Percentiles rank a stretch among this genome's conserved stretches.
Evolutionary conservation across 2,329 filamentous ascomycete genomes (phyloP).

Genomic region (Arthroderma uncinatum): DNA sequence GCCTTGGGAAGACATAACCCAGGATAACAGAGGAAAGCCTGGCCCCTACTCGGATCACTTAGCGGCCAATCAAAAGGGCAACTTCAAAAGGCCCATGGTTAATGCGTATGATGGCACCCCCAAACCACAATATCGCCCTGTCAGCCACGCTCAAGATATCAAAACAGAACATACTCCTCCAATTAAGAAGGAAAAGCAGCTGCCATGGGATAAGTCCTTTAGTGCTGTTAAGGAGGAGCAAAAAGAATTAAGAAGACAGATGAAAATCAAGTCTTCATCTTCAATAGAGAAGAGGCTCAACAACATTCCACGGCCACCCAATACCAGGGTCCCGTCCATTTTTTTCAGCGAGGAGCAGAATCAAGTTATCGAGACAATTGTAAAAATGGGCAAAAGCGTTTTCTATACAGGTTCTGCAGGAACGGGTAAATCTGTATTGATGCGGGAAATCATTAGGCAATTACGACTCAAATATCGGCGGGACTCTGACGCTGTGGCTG

Average conservation of each 20-base stretch:
- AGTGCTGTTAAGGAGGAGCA: conserved; percentile 68
- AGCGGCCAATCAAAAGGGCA: not conserved
- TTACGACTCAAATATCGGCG: conserved; percentile 63
- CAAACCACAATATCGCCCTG: not conserved
- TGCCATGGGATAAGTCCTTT: conserved; percentile 58
- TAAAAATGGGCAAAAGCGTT: conserved; percentile 70
- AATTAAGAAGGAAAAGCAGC: conserved; percentile 25
- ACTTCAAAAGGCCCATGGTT: not conserved
- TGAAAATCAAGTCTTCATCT: conserved; percentile 33
- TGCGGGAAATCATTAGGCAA: conserved; percentile 78
- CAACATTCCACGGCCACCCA: conserved; percentile 23
- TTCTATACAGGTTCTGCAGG: conserved; percentile 96
- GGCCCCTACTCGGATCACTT: not conserved
- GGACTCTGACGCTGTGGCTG: conserved; percentile 75
- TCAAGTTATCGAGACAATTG: conserved; percentile 70
- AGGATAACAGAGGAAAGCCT: not conserved
- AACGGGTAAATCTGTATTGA: conserved; percentile 92
- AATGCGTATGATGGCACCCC: not conserved
- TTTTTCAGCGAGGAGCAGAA: conserved; percentile 78
- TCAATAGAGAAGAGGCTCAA: conserved; percentile 17
- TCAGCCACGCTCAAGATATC: not conserved
- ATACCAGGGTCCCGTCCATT: conserved; percentile 42
- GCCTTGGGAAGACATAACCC: conserved; percentile 42
- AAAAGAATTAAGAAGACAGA: conserved; percentile 57
- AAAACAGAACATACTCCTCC: conserved; percentile 30